Base-by-base conservation (phyloP, 148 eudicot genomes). In the Arctostaphylos glauca region DNA sequence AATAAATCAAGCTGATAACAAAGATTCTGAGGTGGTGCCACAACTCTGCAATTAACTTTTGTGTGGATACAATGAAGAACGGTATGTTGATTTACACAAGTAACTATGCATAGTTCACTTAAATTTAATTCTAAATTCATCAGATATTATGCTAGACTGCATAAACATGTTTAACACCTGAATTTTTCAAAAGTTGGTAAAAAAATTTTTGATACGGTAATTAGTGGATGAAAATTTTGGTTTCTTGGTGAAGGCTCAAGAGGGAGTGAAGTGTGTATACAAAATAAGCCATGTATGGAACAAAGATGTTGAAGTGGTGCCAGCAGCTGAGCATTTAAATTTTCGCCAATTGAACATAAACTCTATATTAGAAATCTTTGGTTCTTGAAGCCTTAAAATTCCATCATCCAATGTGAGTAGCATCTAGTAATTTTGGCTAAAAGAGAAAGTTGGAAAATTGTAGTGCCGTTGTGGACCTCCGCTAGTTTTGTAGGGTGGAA, bases 81-180 rank as follows among this genome's bases (percentile, higher is more conserved):
- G 64, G 64, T 59, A 21, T 6, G n/a, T 59, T 59, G 19, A 19
- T 18, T 18, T 18, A 59, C 19, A 4, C 6, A 59, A 59, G 64
- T 59, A 6, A 59, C 7, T 59, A 6, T 19, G n/a, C 3, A 7
- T 19, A 59, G 19, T 21, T 59, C 64, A 8, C 75, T 71, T 16
- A 71, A 71, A 9, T 43, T 14, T 18, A 46, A 38, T 41, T 71
- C 49, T 41, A 19, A 16, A 44, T 41, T 44, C 19, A 64, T 72
- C 3, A 9, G 76, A 44, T 72, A 44, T 67, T 25, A 25, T 67
- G 25, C 50, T 72, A 72, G 23, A 72, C 21, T 16, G 76, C 76
- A 72, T n/a, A 44, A 67, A 71, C 19, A 71, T 72, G 46, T 38
- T 3, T 72, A 46, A 44, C 52, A 72, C 76, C 76, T 72, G 76